phyloP scores from a whole-genome alignment of 768 basidiomycete genomes.

The Suillus paluster region DNA sequence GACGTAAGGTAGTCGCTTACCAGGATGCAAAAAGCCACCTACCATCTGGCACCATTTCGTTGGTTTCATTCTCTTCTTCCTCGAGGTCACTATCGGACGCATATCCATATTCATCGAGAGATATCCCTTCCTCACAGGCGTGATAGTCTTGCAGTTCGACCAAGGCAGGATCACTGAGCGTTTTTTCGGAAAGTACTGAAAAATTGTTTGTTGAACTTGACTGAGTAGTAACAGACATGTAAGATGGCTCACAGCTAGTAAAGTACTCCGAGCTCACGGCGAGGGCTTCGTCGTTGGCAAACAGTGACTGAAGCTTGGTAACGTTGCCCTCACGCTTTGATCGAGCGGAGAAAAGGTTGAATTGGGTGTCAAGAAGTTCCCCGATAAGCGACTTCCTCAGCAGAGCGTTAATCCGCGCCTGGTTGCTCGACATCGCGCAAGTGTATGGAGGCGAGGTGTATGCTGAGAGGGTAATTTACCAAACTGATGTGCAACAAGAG shows the following conservation, averaged over 20 bases:
- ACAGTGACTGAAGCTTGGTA: slow-evolving; percentile 17
- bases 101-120: slow-evolving; percentile 23
- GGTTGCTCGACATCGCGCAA: background rate
- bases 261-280: slow-evolving; percentile 21
- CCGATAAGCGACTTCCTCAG: slow-evolving; percentile 14
- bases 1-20: background rate
- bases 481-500: background rate
- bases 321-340: slow-evolving; percentile 11
- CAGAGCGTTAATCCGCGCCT: slow-evolving; percentile 8
- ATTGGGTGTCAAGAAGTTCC: slow-evolving; percentile 24
- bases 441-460: too few relatives aligned
- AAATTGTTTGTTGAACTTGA: background rate
- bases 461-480: background rate
- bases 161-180: slow-evolving; percentile 1
- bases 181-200: slow-evolving; percentile 2
- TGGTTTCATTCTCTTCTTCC: slow-evolving; percentile 16
- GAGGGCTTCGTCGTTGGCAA: slow-evolving; percentile 19
- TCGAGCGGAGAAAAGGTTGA: slow-evolving; percentile 23
- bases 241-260: slow-evolving; percentile 15
- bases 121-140: background rate
- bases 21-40: background rate
- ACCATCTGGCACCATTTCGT: background rate
- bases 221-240: background rate
- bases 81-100: slow-evolving; percentile 31
- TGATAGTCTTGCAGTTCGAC: slow-evolving; percentile 11